These are phyloP conservation scores for Leishmania arabica DNA, from an alignment of 208 protist genomes.

Conservation along the genomic window DNA sequence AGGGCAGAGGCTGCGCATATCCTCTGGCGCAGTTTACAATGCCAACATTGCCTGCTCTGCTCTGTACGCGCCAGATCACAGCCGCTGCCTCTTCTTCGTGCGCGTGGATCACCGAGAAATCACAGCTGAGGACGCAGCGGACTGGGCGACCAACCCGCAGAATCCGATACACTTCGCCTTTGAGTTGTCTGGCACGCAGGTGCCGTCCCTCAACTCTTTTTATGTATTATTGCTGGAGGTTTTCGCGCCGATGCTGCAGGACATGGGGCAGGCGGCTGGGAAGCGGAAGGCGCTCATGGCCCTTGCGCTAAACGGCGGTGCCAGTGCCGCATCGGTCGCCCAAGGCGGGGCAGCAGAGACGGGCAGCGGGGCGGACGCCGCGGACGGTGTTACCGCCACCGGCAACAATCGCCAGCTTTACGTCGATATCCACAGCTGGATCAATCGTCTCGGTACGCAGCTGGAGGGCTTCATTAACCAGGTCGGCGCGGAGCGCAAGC, in stretches of 20 bases:
- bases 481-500: slow-evolving; percentile 87
- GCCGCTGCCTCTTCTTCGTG: slow-evolving; percentile 85
- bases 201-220: slow-evolving; percentile 84
- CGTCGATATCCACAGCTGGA: slow-evolving; percentile 83
- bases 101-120: slow-evolving; percentile 62
- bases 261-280: slow-evolving; percentile 48
- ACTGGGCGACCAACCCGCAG: slow-evolving; percentile 61
- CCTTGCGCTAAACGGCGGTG: slow-evolving; percentile 16
- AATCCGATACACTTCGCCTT: slow-evolving; percentile 78
- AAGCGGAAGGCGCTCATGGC: slow-evolving; percentile 34
- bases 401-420: slow-evolving; percentile 76
- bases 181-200: slow-evolving; percentile 77
- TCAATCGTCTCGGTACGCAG: slow-evolving; percentile 88
- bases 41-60: slow-evolving; percentile 85
- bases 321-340: not conserved
- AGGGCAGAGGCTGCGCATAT: slow-evolving; percentile 58
- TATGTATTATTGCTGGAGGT: slow-evolving; percentile 75
- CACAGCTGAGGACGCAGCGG: slow-evolving; percentile 51
- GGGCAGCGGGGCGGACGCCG: slow-evolving; percentile 6
- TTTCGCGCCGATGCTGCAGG: slow-evolving; percentile 80
- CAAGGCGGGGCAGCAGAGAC: not conserved
- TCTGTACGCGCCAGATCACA: slow-evolving; percentile 71
- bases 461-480: slow-evolving; percentile 88
- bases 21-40: slow-evolving; percentile 68
- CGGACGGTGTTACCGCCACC: slow-evolving; percentile 23